A percentile compares a stretch with the other conserved stretches of the same genome.
Evolutionary conservation across 2,329 filamentous ascomycete species (phyloP).

Genomic region (Phaeosphaeria sp.): DNA sequence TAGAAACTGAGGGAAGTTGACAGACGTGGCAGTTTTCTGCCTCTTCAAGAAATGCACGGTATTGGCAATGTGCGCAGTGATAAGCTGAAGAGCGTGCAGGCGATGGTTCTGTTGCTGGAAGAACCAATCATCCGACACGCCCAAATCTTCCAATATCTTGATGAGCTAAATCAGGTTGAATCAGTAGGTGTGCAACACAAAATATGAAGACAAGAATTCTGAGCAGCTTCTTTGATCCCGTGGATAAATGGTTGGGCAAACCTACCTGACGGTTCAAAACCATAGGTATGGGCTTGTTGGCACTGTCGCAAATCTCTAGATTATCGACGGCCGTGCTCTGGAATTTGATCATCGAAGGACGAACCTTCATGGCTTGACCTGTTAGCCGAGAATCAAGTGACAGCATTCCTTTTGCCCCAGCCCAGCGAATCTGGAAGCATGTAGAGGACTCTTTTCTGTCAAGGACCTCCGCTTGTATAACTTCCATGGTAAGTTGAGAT

Average conservation of each 20-base stretch:
- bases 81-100: neutral
- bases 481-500: neutral
- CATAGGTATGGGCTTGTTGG: neutral
- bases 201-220: neutral
- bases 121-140: neutral
- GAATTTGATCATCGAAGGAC: neutral
- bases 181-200: neutral
- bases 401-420: neutral
- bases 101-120: neutral
- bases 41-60: neutral
- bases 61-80: neutral
- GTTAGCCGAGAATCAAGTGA: neutral
- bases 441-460: neutral
- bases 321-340: neutral
- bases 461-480: neutral
- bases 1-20: neutral
- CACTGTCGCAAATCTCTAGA: neutral
- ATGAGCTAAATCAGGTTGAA: neutral
- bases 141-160: neutral
- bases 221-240: neutral
- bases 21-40: neutral
- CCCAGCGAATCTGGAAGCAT: neutral
- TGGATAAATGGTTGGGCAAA: neutral
- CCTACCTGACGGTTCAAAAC: neutral
- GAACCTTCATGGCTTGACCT: neutral